Evolutionary conservation across 305 asterid species (phyloP), one percentile per base, ranked within the genome.

Genomic region (Ilex paraguariensis): DNA sequence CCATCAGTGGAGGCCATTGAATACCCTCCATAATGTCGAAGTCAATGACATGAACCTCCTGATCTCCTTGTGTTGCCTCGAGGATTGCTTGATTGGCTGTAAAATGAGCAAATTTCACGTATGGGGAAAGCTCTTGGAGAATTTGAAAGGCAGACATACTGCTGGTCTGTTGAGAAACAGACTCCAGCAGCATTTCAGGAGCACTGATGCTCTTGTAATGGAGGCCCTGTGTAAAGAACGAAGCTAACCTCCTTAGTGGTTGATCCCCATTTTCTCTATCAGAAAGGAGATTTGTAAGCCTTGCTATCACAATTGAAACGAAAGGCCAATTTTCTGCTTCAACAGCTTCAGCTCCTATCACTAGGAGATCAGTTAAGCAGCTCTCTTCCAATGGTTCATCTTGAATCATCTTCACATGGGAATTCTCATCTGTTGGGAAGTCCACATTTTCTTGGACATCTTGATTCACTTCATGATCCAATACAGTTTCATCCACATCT

Each of bases 1-100:
- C 67, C 80, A 78, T 78, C 56, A 78, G 60, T 17, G 80, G 70
- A 57, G 80, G 78, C 83, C 83, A 78, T 44, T 78, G 83, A 21
- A 72, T 72, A 5, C 83, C 83, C 51, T 78, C 80, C 71, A 66
- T 57, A 58, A 78, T 64, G 42, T 78, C 83, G 16, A 74, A 78
- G 60, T 78, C 83, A 30, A 78, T 30, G 33, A 78, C 57, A 52
- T 78, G 83, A 60, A 78, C 67, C 57, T 69, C 65, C 39, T 67
- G 66, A 13, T 15, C 54, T 31, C 70, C 73, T 54, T 65, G 48
- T 3, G 77, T 57, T 2, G 72, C 80, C 60, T 78, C 83, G 31
- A 78, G 54, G 46, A 78, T 78, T 0, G 80, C 80, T 57, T 78
- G 83, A 42, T 78, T 78, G 9, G 83, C 83, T 13, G 83, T 78